These are phyloP conservation scores for Xylariaceae sp. DNA, from an alignment of 2,329 filamentous ascomycete genomes.

Conservation along the genomic window DNA sequence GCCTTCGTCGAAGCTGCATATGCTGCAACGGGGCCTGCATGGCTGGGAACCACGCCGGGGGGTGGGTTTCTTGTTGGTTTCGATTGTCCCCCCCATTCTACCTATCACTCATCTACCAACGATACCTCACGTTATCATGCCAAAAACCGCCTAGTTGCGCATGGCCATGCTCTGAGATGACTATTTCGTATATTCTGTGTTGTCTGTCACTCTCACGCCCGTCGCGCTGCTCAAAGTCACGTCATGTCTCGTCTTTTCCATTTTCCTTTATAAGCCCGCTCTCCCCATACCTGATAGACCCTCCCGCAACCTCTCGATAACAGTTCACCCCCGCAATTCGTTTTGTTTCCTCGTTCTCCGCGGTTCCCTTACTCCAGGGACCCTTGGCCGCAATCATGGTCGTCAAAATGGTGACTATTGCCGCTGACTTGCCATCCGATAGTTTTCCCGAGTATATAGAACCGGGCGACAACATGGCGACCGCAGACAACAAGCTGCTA, in stretches of 20 bases:
- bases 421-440: constrained; percentile 39
- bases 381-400: constrained; percentile 19
- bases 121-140: background rate
- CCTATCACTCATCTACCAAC: background rate
- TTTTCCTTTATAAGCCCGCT: background rate
- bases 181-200: background rate
- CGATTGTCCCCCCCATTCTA: background rate
- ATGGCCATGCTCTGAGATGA: background rate
- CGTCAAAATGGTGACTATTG: constrained; percentile 36
- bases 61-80: constrained; percentile 4
- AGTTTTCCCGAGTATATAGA: constrained; percentile 44
- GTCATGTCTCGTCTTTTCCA: background rate
- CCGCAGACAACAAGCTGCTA: constrained; percentile 38
- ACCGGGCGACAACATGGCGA: constrained; percentile 34
- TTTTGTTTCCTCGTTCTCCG: background rate
- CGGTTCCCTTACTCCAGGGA: background rate
- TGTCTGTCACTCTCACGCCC: background rate
- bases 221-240: background rate
- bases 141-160: background rate
- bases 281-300: background rate
- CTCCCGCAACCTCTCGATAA: background rate
- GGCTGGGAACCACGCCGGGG: constrained; percentile 7
- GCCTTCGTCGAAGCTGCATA: constrained; percentile 13
- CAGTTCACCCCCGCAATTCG: background rate
- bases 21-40: constrained; percentile 20